Evolutionary conservation across 2,329 filamentous ascomycete species (phyloP).

Genomic region (Botrytis squamosa): DNA sequence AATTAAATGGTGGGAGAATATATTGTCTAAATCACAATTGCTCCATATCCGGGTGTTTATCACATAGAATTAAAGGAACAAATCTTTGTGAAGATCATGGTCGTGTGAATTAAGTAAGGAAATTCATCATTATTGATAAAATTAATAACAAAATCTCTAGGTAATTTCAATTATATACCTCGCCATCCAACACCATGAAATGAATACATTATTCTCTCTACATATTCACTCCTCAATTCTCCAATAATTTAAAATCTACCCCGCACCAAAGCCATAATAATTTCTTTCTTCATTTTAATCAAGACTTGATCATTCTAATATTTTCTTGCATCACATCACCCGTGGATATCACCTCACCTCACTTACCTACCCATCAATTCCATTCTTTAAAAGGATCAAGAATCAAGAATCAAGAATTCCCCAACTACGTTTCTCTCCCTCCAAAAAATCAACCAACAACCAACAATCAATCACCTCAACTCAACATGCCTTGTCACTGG

Average conservation of each 20-base stretch:
- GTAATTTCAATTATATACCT: no score
- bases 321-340: neutral
- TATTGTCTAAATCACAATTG: neutral
- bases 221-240: neutral
- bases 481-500: neutral
- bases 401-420: no score
- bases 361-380: neutral
- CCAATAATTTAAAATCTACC: neutral
- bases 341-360: neutral
- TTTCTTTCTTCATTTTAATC: neutral
- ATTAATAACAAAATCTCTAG: no score
- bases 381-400: neutral
- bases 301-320: neutral
- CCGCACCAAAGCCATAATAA: neutral
- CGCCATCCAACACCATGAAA: no score
- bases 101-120: neutral
- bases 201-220: neutral
- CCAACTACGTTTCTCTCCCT: no score
- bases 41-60: neutral
- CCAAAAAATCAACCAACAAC: neutral
- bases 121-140: neutral
- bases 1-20: neutral
- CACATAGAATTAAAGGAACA: accelerated
- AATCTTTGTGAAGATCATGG: neutral
- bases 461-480: neutral